A percentile compares a stretch with the other conserved stretches of the same genome.
phyloP scores from a whole-genome alignment of 495 filamentous ascomycete species.

The Usnea hakonensis region DNA sequence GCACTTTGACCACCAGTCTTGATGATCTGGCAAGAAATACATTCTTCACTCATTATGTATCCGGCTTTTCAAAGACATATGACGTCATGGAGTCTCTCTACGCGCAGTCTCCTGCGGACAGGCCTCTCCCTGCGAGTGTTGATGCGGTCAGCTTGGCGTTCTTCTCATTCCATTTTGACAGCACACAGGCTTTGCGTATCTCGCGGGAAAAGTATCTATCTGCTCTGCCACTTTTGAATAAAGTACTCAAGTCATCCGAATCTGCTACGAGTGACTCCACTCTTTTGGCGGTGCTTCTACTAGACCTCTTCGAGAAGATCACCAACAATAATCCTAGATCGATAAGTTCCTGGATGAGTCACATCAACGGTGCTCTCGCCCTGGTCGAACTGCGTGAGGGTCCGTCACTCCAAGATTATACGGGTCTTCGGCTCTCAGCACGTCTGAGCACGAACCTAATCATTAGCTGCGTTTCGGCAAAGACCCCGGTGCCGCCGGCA shows the following conservation, averaged over 20 bases:
- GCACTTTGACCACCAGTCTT: not conserved
- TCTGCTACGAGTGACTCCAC: constrained; percentile 19
- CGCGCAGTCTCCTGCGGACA: not conserved
- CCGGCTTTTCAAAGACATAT: constrained; percentile 22
- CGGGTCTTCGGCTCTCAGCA: constrained; percentile 15
- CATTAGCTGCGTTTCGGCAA: constrained; percentile 22
- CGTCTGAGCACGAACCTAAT: constrained; percentile 25
- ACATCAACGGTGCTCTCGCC: constrained; percentile 29
- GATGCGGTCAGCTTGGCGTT: constrained; percentile 27
- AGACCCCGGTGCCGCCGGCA: constrained; percentile 19
- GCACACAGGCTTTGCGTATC: not conserved
- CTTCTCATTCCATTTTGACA: constrained; percentile 14
- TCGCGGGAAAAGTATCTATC: constrained; percentile 19
- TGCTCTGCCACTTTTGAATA: constrained; percentile 20
- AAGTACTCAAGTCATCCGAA: constrained; percentile 9
- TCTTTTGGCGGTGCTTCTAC: constrained; percentile 23
- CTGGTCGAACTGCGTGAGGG: constrained; percentile 25
- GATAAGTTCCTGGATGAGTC: constrained; percentile 23
- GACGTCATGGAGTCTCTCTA: constrained; percentile 23
- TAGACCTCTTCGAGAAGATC: constrained; percentile 30
- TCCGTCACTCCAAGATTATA: constrained; percentile 15
- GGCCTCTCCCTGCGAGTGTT: constrained; percentile 16
- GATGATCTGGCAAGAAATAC: constrained; percentile 19
- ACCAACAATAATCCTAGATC: constrained; percentile 15
- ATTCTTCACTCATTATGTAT: constrained; percentile 27